Evolutionary conservation across 2,329 filamentous ascomycete genomes (phyloP).

Genomic region (Scytalidium lignicola): DNA sequence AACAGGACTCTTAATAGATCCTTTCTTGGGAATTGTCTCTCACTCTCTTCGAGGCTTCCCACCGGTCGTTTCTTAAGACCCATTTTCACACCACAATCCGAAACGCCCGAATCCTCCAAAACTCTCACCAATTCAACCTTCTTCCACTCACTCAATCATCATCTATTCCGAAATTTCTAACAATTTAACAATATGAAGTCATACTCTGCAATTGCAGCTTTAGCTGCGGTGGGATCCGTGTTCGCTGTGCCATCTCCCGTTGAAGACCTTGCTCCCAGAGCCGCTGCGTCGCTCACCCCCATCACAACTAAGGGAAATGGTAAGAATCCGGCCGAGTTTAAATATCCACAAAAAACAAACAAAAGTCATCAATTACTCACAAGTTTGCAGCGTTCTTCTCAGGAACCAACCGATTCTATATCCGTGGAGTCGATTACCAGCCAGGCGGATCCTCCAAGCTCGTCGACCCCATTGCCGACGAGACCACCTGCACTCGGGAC

Average conservation of each 20-base stretch:
- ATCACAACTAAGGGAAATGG: constrained; percentile 28
- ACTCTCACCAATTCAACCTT: not conserved
- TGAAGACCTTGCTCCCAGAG: constrained; percentile 12
- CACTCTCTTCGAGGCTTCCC: constrained; percentile 16
- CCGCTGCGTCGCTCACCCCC: constrained; percentile 16
- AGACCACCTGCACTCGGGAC: constrained; percentile 55
- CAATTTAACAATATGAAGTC: constrained; percentile 21
- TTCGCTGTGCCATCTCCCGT: constrained; percentile 15
- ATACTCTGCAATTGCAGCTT: constrained; percentile 20
- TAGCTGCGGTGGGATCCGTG: constrained; percentile 19
- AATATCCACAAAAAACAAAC: too few species aligned
- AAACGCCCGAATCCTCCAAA: too few species aligned
- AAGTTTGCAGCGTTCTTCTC: constrained; percentile 22
- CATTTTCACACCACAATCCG: too few species aligned
- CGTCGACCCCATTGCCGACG: constrained; percentile 59
- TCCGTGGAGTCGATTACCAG: constrained; percentile 60
- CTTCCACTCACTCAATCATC: not conserved
- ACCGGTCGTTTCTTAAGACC: too few species aligned
- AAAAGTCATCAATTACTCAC: not conserved
- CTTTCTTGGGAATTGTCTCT: constrained; percentile 13
- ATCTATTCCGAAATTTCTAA: not conserved
- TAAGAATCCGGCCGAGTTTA: constrained; percentile 6
- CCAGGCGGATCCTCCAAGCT: constrained; percentile 57
- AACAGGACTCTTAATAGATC: constrained; percentile 9
- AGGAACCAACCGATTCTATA: constrained; percentile 40